phyloP scores from a whole-genome alignment of 2,329 filamentous ascomycete genomes.

The Ophiobolus disseminans region DNA sequence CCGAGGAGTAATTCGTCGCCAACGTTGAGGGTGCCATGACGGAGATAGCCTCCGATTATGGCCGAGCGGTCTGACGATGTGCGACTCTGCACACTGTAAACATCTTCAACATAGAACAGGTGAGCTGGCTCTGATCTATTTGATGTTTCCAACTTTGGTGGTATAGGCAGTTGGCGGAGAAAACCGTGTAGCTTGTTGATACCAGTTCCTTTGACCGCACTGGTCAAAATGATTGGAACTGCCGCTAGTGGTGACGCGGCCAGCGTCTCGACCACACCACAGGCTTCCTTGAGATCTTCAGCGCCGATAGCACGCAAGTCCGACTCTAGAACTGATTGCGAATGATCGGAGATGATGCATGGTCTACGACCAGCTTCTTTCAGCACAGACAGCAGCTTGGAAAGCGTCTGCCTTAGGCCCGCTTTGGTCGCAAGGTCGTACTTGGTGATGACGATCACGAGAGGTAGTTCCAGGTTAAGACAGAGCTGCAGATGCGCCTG shows the following conservation, averaged over 20 bases:
- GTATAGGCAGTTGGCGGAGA: constrained; percentile 72
- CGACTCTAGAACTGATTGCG: constrained; percentile 41
- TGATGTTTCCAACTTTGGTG: constrained; percentile 55
- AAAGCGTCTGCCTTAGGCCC: constrained; percentile 73
- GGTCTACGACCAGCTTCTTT: constrained; percentile 79
- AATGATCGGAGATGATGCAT: constrained; percentile 64
- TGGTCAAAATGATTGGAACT: constrained; percentile 88
- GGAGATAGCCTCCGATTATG: constrained; percentile 85
- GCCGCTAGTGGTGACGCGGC: constrained; percentile 54
- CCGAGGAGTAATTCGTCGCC: constrained; percentile 82
- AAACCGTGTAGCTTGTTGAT: constrained; percentile 84
- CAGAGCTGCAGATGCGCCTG: constrained; percentile 85
- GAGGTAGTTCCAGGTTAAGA: constrained; percentile 76
- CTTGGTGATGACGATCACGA: constrained; percentile 88
- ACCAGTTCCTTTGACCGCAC: constrained; percentile 82
- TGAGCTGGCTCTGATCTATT: constrained; percentile 57
- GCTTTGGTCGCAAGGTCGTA: constrained; percentile 81
- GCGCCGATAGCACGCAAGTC: constrained; percentile 63
- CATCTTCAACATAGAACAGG: constrained; percentile 90
- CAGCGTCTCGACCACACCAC: constrained; percentile 62
- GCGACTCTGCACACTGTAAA: constrained; percentile 70
- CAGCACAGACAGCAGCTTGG: constrained; percentile 75
- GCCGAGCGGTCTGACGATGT: constrained; percentile 38
- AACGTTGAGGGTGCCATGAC: constrained; percentile 77
- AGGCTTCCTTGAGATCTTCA: constrained; percentile 65